A percentile compares a stretch with the other conserved stretches of the same genome.
Evolutionary conservation across 306 rosid genomes (phyloP).

Genomic region (Malus fusca): DNA sequence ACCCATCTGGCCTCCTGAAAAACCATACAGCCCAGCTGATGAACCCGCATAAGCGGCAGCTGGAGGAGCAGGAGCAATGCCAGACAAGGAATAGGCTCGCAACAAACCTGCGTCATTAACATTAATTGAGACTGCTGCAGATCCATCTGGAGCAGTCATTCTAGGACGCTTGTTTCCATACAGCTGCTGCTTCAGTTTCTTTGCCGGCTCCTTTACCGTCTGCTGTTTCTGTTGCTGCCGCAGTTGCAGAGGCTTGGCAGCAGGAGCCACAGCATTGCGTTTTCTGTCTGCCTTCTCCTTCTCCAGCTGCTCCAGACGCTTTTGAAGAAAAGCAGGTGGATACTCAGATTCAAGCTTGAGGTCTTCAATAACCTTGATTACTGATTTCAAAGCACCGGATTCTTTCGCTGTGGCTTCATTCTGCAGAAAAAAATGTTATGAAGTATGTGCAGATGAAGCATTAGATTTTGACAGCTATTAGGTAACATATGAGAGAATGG

Average conservation of each 20-base stretch:
- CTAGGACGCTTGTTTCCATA: conserved; percentile 44
- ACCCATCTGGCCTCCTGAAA: conserved; percentile 41
- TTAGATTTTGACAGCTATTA: neutral
- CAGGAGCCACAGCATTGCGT: conserved; percentile 29
- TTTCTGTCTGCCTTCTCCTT: conserved; percentile 37
- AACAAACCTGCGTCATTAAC: conserved; percentile 38
- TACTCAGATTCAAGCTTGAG: conserved; percentile 57
- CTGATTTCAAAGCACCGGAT: conserved; percentile 48
- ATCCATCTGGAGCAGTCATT: conserved; percentile 26
- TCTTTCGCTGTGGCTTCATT: conserved; percentile 54
- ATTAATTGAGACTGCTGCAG: conserved; percentile 25
- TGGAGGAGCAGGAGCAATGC: conserved; percentile 22
- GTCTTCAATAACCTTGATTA: conserved; percentile 49
- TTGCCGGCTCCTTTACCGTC: conserved; percentile 14
- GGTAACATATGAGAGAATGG: neutral
- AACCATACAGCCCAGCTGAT: conserved; percentile 43
- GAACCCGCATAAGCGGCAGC: conserved; percentile 40
- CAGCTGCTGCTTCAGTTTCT: conserved; percentile 25
- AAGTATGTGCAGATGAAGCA: conserved; percentile 1
- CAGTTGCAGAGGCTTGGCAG: conserved; percentile 22
- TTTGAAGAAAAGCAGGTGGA: conserved; percentile 46
- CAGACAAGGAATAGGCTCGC: conserved; percentile 42
- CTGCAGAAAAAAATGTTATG: conserved; percentile 34
- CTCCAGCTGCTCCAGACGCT: conserved; percentile 52
- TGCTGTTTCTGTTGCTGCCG: conserved; percentile 17